phyloP scores from a whole-genome alignment of 1,139 yeast genomes.

The Kodamaea fungicola region DNA sequence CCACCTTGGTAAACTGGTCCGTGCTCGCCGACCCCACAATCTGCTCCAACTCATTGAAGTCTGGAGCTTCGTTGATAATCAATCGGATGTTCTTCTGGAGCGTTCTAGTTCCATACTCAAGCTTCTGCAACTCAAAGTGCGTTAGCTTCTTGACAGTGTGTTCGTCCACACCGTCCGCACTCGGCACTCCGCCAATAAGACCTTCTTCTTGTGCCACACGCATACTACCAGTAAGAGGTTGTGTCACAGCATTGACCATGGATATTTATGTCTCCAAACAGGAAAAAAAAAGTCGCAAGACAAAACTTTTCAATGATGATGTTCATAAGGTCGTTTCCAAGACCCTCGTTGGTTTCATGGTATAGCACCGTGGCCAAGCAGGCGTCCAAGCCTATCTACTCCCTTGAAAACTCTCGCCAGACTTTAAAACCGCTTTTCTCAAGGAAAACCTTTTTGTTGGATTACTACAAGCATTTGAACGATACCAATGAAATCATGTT shows the following conservation, averaged over 20 bases:
- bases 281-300: no score
- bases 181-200: no score
- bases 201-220: neutral
- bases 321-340: neutral
- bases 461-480: constrained; percentile 70
- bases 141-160: neutral
- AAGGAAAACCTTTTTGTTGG: constrained; percentile 82
- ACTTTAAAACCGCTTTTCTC: constrained; percentile 54
- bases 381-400: constrained; percentile 6
- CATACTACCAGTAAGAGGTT: neutral
- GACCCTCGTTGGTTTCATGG: neutral
- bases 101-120: constrained; percentile 39
- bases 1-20: constrained; percentile 39
- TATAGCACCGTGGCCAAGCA: neutral
- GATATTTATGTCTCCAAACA: no score
- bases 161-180: neutral
- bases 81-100: constrained; percentile 52
- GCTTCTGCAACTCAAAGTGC: constrained; percentile 36
- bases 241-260: constrained; percentile 8
- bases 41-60: constrained; percentile 36
- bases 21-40: constrained; percentile 22
- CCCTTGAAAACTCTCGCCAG: constrained; percentile 22
- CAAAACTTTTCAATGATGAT: no score
- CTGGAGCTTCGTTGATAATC: constrained; percentile 55
- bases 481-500: constrained; percentile 66